Base-by-base conservation (phyloP, 768 basidiomycete species). In the Leccinum truebloodii region DNA sequence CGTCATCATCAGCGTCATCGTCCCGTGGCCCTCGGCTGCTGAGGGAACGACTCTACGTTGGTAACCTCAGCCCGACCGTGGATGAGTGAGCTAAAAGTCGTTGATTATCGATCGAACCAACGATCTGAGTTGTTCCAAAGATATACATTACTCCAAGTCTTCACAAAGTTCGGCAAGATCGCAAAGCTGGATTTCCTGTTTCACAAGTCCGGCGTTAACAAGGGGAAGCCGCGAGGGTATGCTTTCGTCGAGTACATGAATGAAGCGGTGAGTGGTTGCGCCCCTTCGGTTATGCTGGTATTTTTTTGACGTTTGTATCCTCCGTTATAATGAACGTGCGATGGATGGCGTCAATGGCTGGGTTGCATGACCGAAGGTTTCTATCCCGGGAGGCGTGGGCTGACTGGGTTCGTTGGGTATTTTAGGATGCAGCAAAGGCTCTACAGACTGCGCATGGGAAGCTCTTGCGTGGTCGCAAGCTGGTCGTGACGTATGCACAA, bases 141-240 rank as follows among this genome's bases (percentile, higher is more conserved):
- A 74, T 93, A 94, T 75, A 80, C 92, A 4, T 81, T 99, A 16
- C 83, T 98, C 22, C 92, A 95, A 74, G 75, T 95, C 37, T 97
- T 97, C 75, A 84, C 90, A 34, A 95, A 90, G 76, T 95, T 88
- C 72, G 97, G 97, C 57, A 94, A 93, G 75, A 83, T 98, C 61
- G 84, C 93, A 22, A 93, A 94, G 65, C 83, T 98, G 55, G 97
- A 99, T 75, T 98, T 87, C 73, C 81, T 98, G 63, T 98, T 98
- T 70, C 95, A 99, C 81, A 98, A 96, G 76, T 79, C 89, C 0
- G 97, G 96, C 0, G 81, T 86, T 13, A 75, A 88, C 69, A 95
- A 89, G 71, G 97, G 97, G 18, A 97, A 92, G 72, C 95, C 97
- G 1, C 81, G 95, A 13, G 96, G 97, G 6, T 98, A 96, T 74